Evolutionary conservation across 2,329 filamentous ascomycete species (phyloP).

Genomic region (Dendrostoma leiphaemia): DNA sequence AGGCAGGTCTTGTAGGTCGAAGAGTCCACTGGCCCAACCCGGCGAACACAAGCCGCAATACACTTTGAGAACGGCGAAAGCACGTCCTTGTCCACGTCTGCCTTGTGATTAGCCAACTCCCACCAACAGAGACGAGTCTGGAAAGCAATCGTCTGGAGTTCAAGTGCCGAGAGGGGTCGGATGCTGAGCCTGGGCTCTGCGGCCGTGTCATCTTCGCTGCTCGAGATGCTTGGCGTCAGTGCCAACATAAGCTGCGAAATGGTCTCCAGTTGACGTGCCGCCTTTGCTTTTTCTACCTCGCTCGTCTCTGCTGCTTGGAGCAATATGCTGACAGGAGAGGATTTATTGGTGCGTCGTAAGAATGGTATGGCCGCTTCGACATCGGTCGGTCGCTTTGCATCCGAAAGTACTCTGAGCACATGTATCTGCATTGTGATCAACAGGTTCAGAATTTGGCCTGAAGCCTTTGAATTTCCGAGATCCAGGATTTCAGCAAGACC

Average conservation of each 20-base stretch:
- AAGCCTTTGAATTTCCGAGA: constrained; percentile 47
- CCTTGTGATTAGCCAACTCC: constrained; percentile 58
- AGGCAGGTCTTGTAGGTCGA: constrained; percentile 39
- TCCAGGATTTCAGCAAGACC: constrained; percentile 58
- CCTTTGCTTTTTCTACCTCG: constrained; percentile 52
- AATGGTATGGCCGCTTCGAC: constrained; percentile 57
- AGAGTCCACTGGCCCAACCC: constrained; percentile 35
- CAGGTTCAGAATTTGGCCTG: constrained; percentile 47
- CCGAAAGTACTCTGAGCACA: constrained; percentile 60
- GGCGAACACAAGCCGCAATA: constrained; percentile 57
- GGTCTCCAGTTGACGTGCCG: constrained; percentile 63
- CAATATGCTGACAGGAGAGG: constrained; percentile 60
- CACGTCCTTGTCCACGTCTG: constrained; percentile 62
- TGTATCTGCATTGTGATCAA: constrained; percentile 65
- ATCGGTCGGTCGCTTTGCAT: constrained; percentile 55
- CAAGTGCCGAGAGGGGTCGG: constrained; percentile 55
- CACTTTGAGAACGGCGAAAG: constrained; percentile 64
- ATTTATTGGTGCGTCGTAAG: constrained; percentile 49
- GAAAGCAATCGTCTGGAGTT: constrained; percentile 64
- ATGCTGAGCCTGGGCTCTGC: constrained; percentile 53
- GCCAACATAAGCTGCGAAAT: constrained; percentile 64
- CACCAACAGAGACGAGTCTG: constrained; percentile 63
- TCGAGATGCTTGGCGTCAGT: constrained; percentile 65
- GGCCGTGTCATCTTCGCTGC: constrained; percentile 57
- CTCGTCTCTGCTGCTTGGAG: constrained; percentile 41